Evolutionary conservation across 176 grass and related monocot genomes (phyloP).

Genomic region (Oryza longistaminata): DNA sequence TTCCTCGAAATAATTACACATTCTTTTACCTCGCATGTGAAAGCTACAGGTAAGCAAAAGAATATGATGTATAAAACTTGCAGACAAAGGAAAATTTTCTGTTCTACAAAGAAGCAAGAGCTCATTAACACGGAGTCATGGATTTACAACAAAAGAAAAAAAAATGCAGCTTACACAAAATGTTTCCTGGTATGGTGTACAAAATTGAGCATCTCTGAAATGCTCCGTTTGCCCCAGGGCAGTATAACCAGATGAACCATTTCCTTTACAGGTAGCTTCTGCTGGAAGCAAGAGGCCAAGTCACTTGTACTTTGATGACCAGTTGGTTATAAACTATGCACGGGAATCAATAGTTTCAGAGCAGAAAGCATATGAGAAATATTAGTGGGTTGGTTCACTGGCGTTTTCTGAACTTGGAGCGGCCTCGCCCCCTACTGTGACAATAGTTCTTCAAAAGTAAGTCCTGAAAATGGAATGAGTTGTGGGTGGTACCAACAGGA

Average conservation of each 20-base stretch:
- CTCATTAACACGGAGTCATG: conserved; percentile 5
- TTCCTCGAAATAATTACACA: background rate
- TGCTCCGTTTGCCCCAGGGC: conserved; percentile 4
- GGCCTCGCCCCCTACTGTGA: conserved; percentile 13
- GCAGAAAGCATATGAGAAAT: background rate
- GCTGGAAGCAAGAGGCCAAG: background rate
- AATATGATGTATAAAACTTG: background rate
- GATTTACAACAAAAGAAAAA: conserved; percentile 34
- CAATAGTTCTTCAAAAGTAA: conserved; percentile 21
- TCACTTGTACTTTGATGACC: conserved; percentile 3
- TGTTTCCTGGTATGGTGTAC: conserved; percentile 8
- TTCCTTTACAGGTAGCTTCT: conserved; percentile 29
- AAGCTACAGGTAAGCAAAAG: conserved; percentile 11
- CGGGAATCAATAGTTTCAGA: conserved; percentile 4
- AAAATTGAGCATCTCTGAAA: conserved; percentile 36
- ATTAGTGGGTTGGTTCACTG: background rate
- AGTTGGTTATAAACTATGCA: conserved; percentile 10
- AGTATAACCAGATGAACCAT: conserved; percentile 26
- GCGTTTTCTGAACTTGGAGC: background rate
- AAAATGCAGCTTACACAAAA: conserved; percentile 29
- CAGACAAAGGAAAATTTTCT: background rate
- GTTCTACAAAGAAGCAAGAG: conserved; percentile 5
- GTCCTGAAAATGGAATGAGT: conserved; percentile 5
- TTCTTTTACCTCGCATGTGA: background rate
- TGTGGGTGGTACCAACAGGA: conserved; percentile 15